A percentile compares a stretch with the other conserved stretches of the same genome.
Conservation (phyloP, 345 rosid species). For the Excoecaria cochinchinensis region DNA sequence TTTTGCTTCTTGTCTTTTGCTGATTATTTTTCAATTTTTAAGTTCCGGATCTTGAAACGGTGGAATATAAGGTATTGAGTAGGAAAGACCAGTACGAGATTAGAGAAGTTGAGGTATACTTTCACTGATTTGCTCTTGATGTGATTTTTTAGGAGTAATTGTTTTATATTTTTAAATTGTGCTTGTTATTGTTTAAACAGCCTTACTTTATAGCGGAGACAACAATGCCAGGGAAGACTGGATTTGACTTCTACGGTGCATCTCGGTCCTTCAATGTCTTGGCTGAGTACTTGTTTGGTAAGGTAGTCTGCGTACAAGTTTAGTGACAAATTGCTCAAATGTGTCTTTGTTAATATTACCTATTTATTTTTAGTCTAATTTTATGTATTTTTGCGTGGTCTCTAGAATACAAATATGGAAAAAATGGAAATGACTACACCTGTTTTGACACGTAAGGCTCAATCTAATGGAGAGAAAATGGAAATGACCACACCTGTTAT, state of each 20-base stretch:
- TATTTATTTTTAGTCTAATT: conserved; percentile 11
- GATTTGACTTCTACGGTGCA: conserved; percentile 72
- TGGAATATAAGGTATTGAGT: conserved; percentile 55
- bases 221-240: conserved; percentile 71
- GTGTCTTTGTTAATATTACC: not conserved
- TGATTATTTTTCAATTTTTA: not conserved
- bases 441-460: conserved; percentile 61
- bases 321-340: not conserved
- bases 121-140: not conserved
- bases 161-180: conserved; percentile 11
- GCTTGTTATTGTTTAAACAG: conserved; percentile 35
- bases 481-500: conserved; percentile 93
- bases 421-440: conserved; percentile 94
- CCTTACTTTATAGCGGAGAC: conserved; percentile 83
- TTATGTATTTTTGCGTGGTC: conserved; percentile 7
- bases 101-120: conserved; percentile 76
- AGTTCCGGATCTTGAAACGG: conserved; percentile 90
- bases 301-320: conserved; percentile 45
- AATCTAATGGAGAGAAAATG: conserved; percentile 72
- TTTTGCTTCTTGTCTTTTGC: not conserved
- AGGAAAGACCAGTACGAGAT: conserved; percentile 67
- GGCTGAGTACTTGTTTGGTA: conserved; percentile 94
- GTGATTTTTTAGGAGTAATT: not conserved
- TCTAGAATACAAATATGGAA: conserved; percentile 59
- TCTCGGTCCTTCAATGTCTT: conserved; percentile 77